Percentiles rank a stretch among this genome's conserved stretches.
Conservation (phyloP, 352 stramenopile genomes). For the Elongisporangium senticosum region DNA sequence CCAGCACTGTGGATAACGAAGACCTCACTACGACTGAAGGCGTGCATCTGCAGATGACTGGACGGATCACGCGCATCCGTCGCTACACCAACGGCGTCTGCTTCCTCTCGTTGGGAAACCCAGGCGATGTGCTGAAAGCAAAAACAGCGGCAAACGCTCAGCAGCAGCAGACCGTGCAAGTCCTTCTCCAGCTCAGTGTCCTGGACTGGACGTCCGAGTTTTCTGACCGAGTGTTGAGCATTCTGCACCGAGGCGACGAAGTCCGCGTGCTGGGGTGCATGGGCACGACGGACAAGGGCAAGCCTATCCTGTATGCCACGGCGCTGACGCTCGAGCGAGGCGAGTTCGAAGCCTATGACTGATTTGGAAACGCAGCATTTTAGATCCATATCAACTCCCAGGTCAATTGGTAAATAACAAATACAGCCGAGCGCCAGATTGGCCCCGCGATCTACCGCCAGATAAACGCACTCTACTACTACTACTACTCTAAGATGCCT, state of each 20-base stretch:
- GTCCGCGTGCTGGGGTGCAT: conserved; percentile 31
- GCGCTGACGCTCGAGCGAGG: conserved; percentile 28
- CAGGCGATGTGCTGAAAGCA: neutral
- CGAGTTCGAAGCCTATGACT: conserved; percentile 34
- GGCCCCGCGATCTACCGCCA: neutral
- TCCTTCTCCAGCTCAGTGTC: conserved; percentile 33
- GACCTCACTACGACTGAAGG: neutral
- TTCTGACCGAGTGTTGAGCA: conserved; percentile 22
- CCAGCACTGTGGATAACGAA: neutral
- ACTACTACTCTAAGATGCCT: neutral
- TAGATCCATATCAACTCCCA: neutral
- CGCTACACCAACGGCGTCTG: conserved; percentile 42
- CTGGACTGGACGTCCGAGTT: conserved; percentile 17
- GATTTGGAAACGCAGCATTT: conserved; percentile 2
- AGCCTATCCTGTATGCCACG: conserved; percentile 32
- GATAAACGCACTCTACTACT: neutral
- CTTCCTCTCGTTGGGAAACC: conserved; percentile 31
- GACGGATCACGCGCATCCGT: conserved; percentile 30
- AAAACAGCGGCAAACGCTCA: neutral
- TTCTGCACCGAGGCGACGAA: conserved; percentile 35
- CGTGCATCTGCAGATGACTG: conserved; percentile 28
- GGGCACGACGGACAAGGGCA: conserved; percentile 27
- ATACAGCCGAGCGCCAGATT: neutral
- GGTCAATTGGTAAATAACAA: neutral
- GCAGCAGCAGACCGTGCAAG: conserved; percentile 18